A percentile compares a stretch with the other conserved stretches of the same genome.
These are phyloP conservation scores for Eucalyptus erythrocorys DNA, from an alignment of 345 rosid genomes.

Conservation along the genomic window DNA sequence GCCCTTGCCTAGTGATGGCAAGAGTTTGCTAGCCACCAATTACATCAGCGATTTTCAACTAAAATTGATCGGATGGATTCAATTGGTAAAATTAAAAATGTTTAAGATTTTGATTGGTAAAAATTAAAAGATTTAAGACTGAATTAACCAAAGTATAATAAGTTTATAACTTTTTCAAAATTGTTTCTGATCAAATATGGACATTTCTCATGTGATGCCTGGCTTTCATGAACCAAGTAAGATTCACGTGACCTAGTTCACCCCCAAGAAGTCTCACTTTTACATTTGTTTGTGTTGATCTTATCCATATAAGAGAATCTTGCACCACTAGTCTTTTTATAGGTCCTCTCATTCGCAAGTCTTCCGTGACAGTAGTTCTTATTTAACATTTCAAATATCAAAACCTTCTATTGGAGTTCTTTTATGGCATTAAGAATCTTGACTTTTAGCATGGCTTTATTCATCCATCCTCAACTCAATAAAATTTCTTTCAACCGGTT, in stretches of 20 bases:
- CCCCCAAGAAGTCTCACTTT: not conserved
- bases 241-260: not conserved
- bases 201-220: not conserved
- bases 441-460: not conserved
- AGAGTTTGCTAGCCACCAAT: too few relatives aligned
- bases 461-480: not conserved
- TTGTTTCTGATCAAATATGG: too few relatives aligned
- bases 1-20: too few relatives aligned
- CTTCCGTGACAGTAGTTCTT: not conserved
- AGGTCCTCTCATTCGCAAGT: not conserved
- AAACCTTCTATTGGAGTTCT: not conserved
- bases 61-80: too few relatives aligned
- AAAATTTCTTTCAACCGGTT: not conserved
- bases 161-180: too few relatives aligned
- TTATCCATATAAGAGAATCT: not conserved
- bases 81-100: too few relatives aligned
- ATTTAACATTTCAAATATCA: not conserved
- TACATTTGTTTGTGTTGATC: not conserved
- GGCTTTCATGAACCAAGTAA: not conserved
- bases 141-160: too few relatives aligned
- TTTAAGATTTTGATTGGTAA: too few relatives aligned
- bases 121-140: too few relatives aligned
- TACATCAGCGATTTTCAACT: fast-evolving
- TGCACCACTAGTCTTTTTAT: not conserved
- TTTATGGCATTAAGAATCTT: not conserved